Evolutionary conservation across 2,329 filamentous ascomycete genomes (phyloP).

Genomic region (Colletotrichum theobromicola): DNA sequence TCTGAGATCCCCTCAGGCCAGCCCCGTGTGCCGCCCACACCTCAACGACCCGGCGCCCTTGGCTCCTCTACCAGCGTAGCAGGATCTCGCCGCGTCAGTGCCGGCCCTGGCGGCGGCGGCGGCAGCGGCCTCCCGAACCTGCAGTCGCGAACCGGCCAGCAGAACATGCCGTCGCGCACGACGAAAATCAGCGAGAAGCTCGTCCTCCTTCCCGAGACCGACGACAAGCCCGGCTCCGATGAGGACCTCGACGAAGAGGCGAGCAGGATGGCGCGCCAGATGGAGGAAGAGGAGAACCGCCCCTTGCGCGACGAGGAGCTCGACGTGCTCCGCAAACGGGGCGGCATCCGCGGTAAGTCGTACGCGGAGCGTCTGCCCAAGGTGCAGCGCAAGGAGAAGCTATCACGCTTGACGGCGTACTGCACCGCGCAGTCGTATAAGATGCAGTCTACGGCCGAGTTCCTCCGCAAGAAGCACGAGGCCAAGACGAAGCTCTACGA

Average conservation of each 20-base stretch:
- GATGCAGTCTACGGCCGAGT: constrained; percentile 85
- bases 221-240: constrained; percentile 55
- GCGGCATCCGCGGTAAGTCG: constrained; percentile 76
- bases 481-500: constrained; percentile 97
- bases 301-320: constrained; percentile 73
- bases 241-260: constrained; percentile 58
- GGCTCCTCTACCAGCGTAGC: constrained; percentile 27
- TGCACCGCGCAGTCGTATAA: constrained; percentile 95
- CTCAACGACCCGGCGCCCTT: constrained; percentile 51
- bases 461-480: constrained; percentile 84
- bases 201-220: constrained; percentile 89
- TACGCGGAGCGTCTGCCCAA: constrained; percentile 95
- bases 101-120: constrained; percentile 23
- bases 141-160: constrained; percentile 53
- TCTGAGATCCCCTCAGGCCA: constrained; percentile 96
- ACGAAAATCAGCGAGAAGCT: constrained; percentile 97
- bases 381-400: constrained; percentile 81
- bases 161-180: constrained; percentile 79
- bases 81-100: constrained; percentile 10
- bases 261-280: constrained; percentile 35
- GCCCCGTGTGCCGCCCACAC: constrained; percentile 72
- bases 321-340: constrained; percentile 66
- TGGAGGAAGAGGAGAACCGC: constrained; percentile 64
- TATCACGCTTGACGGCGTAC: constrained; percentile 92
- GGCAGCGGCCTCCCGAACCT: constrained; percentile 28